Evolutionary conservation across 2,329 filamentous ascomycete species (phyloP), one percentile per base, ranked within the genome.

Genomic region (Pseudomassariella vexata): DNA sequence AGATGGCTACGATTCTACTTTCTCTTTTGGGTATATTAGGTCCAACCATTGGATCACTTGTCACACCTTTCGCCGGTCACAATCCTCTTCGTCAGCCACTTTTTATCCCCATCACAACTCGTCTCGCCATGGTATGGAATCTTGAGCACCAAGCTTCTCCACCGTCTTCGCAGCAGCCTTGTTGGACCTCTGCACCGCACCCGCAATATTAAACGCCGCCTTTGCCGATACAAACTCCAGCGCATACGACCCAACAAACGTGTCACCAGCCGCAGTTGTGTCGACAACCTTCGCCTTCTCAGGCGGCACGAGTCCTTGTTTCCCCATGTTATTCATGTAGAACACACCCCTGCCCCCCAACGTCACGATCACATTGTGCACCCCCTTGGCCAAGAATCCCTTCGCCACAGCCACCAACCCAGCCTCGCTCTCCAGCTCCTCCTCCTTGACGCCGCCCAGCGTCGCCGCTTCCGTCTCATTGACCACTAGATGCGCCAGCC

Each of bases 181-280:
- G 36, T 79, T 81, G 2, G 80, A 76, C 55, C 68, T 71, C 27
- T 59, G 55, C 28, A 84, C 70, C 0, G 82, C 78, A 2, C 66
- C 63, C 37, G 72, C 72, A 26, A 83, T 68, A 36, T 73, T 66
- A 36, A 77, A 73, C 9, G 36, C 39, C 9, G 35, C 47, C 42
- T 45, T n/a, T 52, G 52, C 32, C 16, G 53, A 68, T 23, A 85
- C 85, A 19, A 82, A 72, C 36, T 79, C 75, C 17, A 92, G 75
- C 3, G 86, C 84, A 55, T 95, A 94, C 15, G 78, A 83, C 2
- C 92, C 90, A 5, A 94, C 85, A 61, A 95, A 95, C 0, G 90
- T 95, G 56, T 96, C 90, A 0, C 90, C 90, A 5, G 92, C 92
- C 2, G 84, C 90, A 6, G 90, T 96, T 1, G 90, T 96, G 56